Percentiles rank a stretch among this genome's conserved stretches.
Evolutionary conservation across 2,329 filamentous ascomycete species (phyloP).

Genomic region (Xylaria digitata): DNA sequence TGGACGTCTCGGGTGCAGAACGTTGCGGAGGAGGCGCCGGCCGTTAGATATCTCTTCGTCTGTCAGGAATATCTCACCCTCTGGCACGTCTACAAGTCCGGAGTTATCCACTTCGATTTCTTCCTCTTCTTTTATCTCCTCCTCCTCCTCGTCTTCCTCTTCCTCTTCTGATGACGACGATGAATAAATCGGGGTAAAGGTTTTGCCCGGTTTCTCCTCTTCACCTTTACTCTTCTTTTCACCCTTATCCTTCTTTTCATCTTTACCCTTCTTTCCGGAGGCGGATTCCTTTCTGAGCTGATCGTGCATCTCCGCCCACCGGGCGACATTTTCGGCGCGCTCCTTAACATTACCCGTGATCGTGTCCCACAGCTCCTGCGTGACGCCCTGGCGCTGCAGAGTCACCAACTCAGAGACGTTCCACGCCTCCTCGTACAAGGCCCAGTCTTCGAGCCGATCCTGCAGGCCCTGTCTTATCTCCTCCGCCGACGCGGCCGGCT

Average conservation of each 20-base stretch:
- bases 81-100: no score
- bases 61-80: neutral
- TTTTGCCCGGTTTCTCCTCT: no score
- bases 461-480: constrained; percentile 13
- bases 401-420: constrained; percentile 11
- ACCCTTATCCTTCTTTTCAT: no score
- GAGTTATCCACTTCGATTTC: neutral
- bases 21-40: neutral
- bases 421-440: constrained; percentile 31
- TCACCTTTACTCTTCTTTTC: no score
- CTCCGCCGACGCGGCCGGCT: neutral
- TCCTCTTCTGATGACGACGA: no score
- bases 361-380: neutral
- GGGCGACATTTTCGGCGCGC: constrained; percentile 10
- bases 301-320: constrained; percentile 7
- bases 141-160: neutral
- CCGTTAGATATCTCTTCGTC: constrained; percentile 4
- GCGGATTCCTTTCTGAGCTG: neutral
- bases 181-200: neutral
- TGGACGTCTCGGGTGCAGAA: neutral
- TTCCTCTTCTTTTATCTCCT: neutral
- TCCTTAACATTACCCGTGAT: neutral
- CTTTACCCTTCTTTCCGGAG: no score
- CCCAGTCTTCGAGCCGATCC: constrained; percentile 25
- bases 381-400: neutral